Evolutionary conservation across 1,284 basidiomycete species (phyloP), one percentile per base, ranked within the genome.

Genomic region (Ceratobasidium sp.): DNA sequence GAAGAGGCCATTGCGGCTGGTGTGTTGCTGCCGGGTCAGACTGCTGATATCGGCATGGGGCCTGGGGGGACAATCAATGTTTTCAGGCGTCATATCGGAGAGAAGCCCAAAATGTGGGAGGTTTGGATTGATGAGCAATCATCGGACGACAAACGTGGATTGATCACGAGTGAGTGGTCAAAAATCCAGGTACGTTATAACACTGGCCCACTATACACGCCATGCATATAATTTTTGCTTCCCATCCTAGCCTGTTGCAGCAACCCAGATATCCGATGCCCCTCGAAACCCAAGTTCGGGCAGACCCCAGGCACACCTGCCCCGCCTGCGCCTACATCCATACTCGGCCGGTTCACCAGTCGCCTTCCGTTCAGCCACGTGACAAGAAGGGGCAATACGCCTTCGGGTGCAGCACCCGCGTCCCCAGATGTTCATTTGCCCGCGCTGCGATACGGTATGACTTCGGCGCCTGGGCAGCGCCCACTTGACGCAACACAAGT

Each of bases 71-170:
- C 71, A 27, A 73, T 68, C 20, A 54, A 45, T 29, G 53, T 54
- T 2, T 68, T 54, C 32, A 38, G 64, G 31, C 64, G 72, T 34
- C 69, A 72, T 58, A 69, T 77, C 20, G 76, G 75, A 12, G 75
- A 76, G 35, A 76, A 75, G 70, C 77, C 77, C 13, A 73, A 64
- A 13, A 69, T 79, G 69, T 77, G 76, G 76, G 76, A 79, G 69
- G 72, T 69, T 38, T 53, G 65, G 58, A 71, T 62, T 22, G 70
- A 67, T 32, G 56, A 67, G 13, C 45, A 42, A 47, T 15, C 67
- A n/a, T 22, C 31, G n/a, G 32, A 29, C 7, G 25, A 54, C 12
- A 43, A 54, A 32, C 54, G 47, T n/a, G 42, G 22, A 3, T 49
- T 20, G 15, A 20, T 34, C 1, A 40, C 58, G 15, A 35, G 34